Evolutionary conservation across 192 early-diverging fungal genomes (phyloP).

Genomic region (Coemansia reversa): DNA sequence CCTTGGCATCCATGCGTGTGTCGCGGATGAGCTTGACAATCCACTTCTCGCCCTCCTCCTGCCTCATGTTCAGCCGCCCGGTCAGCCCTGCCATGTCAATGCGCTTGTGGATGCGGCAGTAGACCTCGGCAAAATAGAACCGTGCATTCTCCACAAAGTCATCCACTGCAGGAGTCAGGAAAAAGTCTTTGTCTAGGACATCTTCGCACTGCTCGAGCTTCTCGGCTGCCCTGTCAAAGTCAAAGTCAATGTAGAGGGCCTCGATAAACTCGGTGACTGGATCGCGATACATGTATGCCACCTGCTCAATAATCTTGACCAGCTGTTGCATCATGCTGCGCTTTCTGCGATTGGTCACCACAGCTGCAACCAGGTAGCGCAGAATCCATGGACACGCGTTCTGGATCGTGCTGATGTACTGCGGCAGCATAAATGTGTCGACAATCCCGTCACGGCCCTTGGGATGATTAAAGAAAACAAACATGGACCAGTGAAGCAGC

Average conservation of each 20-base stretch:
- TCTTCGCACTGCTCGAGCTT: constrained; percentile 87
- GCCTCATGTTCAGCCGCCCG: constrained; percentile 78
- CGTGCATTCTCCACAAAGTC: constrained; percentile 95
- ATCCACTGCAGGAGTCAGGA: constrained; percentile 80
- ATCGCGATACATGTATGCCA: constrained; percentile 78
- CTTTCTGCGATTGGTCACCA: constrained; percentile 88
- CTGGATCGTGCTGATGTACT: constrained; percentile 97
- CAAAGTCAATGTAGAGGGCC: constrained; percentile 88
- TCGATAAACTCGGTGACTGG: constrained; percentile 94
- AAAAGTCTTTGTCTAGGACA: constrained; percentile 87
- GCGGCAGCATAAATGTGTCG: constrained; percentile 87
- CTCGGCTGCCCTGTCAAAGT: constrained; percentile 88
- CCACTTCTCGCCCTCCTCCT: constrained; percentile 95
- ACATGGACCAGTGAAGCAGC: constrained; percentile 96
- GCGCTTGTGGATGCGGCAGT: constrained; percentile 96
- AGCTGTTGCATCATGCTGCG: constrained; percentile 86
- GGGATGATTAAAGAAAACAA: constrained; percentile 98
- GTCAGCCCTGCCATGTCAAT: constrained; percentile 88
- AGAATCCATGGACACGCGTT: constrained; percentile 96
- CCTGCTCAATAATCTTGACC: constrained; percentile 85
- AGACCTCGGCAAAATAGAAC: constrained; percentile 93
- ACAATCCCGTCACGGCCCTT: constrained; percentile 92
- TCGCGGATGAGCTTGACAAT: constrained; percentile 96
- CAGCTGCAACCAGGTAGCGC: constrained; percentile 88
- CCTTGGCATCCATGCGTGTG: constrained; percentile 95